A percentile compares a stretch with the other conserved stretches of the same genome.
These are phyloP conservation scores for Juglanconis oblonga DNA, from an alignment of 2,329 filamentous ascomycete genomes.

Conservation along the genomic window DNA sequence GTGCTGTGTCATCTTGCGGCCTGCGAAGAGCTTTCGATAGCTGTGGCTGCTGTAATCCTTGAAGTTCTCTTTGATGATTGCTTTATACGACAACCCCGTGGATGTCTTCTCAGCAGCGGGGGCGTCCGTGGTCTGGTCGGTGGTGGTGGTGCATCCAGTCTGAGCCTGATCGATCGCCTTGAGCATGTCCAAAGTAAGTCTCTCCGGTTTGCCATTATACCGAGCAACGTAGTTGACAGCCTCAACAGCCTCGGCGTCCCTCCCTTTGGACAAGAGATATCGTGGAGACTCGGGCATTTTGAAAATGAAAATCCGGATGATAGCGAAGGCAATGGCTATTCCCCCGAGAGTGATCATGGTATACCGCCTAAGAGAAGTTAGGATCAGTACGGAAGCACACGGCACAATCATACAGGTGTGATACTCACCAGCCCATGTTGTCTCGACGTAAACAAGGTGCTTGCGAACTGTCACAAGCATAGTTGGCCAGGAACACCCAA, in stretches of 20 bases:
- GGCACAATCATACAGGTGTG: background rate
- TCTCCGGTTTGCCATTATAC: conserved; percentile 33
- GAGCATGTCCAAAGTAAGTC: conserved; percentile 36
- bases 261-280: conserved; percentile 41
- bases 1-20: conserved; percentile 31
- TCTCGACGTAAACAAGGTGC: conserved; percentile 35
- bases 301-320: conserved; percentile 45
- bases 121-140: background rate
- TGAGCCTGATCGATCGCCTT: conserved; percentile 23
- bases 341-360: conserved; percentile 42
- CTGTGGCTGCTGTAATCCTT: conserved; percentile 24
- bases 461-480: conserved; percentile 34
- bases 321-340: conserved; percentile 40
- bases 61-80: conserved; percentile 26
- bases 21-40: conserved; percentile 32
- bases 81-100: conserved; percentile 11
- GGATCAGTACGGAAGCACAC: background rate
- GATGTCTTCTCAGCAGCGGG: background rate
- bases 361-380: conserved; percentile 31
- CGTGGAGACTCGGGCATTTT: conserved; percentile 46
- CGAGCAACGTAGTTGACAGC: conserved; percentile 45
- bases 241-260: conserved; percentile 44
- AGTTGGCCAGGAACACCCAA: conserved; percentile 41
- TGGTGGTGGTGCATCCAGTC: background rate
- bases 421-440: conserved; percentile 46